Evolutionary conservation across 148 eudicot species (phyloP), one percentile per base, ranked within the genome.

Genomic region (Rhododendron williamsianum): DNA sequence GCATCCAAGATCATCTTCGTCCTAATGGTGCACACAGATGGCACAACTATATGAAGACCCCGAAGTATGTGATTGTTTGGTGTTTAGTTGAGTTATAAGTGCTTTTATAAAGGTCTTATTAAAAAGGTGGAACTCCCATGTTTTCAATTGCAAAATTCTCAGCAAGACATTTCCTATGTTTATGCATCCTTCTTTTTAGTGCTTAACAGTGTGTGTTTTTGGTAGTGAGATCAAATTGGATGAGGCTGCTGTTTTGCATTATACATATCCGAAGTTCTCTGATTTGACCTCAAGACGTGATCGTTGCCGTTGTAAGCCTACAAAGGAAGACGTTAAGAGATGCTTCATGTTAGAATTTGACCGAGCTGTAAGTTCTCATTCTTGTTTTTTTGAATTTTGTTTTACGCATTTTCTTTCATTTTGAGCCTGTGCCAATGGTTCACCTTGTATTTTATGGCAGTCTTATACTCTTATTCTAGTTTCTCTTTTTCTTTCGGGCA

Each of bases 331-430:
- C 85, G 98, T 94, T 78, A 95, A 95, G 87, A 90, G 97, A 88
- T 95, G 98, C 91, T 95, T 95, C 87, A 95, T 95, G 98, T 84
- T 95, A 90, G 97, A 95, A 85, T 95, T 95, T 84, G 98, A 95
- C 89, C 89, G 98, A 93, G 88, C 95, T 33, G 98, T 95, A 81
- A 93, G 97, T 92, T 81, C 46, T 56, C 9, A 11, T 21, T 2
- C 36, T 80, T 67, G 11, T 49, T 21, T 54, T 38, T 83, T 83
- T 1, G 0, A 18, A 23, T 27, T 60, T 60, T 65, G 16, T 45
- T 82, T 30, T 73, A 8, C 7, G 46, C 27, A 6, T 46, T 51
- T 77, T 58, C 30, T 69, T 45, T 51, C 36, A 67, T 30, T 21
- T 84, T 21, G 85, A 51, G 46, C n/a, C 45, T 21, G 21, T 25